Evolutionary conservation across 257 asterid genomes (phyloP).

Genomic region (Fraxinus pennsylvanica): DNA sequence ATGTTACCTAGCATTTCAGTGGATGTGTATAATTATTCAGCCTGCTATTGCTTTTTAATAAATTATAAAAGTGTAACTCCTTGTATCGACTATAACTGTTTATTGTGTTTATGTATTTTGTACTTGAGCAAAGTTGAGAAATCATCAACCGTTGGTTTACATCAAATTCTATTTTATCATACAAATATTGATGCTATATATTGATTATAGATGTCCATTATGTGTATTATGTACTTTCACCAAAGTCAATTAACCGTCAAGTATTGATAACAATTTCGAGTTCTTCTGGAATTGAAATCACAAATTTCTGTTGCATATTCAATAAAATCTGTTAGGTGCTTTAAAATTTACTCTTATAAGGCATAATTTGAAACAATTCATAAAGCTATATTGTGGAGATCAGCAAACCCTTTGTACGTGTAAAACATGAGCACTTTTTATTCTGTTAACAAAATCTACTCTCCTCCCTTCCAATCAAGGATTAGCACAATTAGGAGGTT

Average conservation of each 20-base stretch:
- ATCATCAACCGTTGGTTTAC: conserved; percentile 17
- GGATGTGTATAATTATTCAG: background rate
- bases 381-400: background rate
- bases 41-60: background rate
- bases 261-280: background rate
- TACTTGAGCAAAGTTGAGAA: conserved; percentile 13
- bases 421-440: background rate
- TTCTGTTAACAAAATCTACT: background rate
- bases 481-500: background rate
- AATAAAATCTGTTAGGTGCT: conserved; percentile 14
- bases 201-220: background rate
- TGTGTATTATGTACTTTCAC: background rate
- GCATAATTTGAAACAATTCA: conserved; percentile 3
- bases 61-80: background rate
- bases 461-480: conserved; percentile 8
- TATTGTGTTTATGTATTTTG: conserved; percentile 15
- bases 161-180: background rate
- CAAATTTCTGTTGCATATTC: background rate
- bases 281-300: background rate
- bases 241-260: background rate
- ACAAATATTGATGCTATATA: background rate
- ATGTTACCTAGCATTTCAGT: background rate
- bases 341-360: conserved; percentile 6
- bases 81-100: background rate
- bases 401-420: conserved; percentile 4